Evolutionary conservation across 495 filamentous ascomycete species (phyloP).

Genomic region (Talaromyces thailandensis): DNA sequence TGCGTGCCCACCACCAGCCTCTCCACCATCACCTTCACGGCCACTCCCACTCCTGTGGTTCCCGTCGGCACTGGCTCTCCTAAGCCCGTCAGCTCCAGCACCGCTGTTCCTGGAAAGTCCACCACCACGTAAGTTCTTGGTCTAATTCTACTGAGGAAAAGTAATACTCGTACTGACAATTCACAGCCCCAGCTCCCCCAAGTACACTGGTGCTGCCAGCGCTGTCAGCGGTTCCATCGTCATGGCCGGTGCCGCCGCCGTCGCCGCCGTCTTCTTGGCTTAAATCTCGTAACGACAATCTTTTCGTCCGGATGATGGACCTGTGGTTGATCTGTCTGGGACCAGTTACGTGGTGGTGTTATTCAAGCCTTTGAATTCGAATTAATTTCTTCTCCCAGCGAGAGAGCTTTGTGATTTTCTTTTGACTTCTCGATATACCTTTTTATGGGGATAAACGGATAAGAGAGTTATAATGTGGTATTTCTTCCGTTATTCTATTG

Average conservation of each 20-base stretch:
- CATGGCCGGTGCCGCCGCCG: conserved; percentile 40
- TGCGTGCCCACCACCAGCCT: conserved; percentile 36
- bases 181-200: conserved; percentile 22
- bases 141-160: not conserved
- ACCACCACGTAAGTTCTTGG: conserved; percentile 19
- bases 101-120: conserved; percentile 15
- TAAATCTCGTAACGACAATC: conserved; percentile 21
- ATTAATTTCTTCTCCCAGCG: not conserved
- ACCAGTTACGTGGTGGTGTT: not conserved
- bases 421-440: not conserved
- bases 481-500: conserved; percentile 3
- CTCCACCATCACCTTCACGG: conserved; percentile 23
- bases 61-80: conserved; percentile 14
- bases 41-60: conserved; percentile 11
- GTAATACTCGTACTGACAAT: not conserved
- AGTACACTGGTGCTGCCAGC: conserved; percentile 41
- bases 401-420: not conserved
- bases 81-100: conserved; percentile 20
- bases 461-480: conserved; percentile 1
- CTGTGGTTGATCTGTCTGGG: not conserved
- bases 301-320: not conserved
- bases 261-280: conserved; percentile 44
- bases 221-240: conserved; percentile 37
- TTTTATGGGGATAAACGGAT: not conserved
- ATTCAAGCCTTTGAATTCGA: not conserved